Base-by-base conservation (phyloP, 495 filamentous ascomycete genomes). In the Schizothecium vesticola region DNA sequence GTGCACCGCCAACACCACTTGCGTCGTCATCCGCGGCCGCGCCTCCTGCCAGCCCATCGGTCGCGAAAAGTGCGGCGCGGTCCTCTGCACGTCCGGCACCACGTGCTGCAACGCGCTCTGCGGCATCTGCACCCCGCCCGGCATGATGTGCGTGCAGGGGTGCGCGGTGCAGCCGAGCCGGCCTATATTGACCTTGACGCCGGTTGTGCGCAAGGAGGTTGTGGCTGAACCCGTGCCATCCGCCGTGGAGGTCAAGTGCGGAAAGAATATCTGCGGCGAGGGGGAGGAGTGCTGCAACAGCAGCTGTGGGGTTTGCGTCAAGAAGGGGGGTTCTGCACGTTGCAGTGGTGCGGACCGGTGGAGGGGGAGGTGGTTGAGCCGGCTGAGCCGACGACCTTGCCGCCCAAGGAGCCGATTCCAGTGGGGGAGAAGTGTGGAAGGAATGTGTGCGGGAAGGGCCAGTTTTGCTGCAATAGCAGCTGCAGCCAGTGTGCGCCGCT, bases 381-480 rank as follows among this genome's bases (percentile, higher is more conserved):
- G 11, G 11, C 31, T 3, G 12, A 33, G 31, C 11, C 31, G 31
- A 33, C 31, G 31, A 33, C 12, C 8, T 29, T 33, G 31, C 31
- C 43, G 43, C 43, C 43, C 43, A 51, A 51, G 43, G 43, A 1
- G 43, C 16, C 43, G 16, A 7, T 51, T n/a, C 16, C 4, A 19
- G 43, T n/a, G 43, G 63, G 63, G 22, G 11, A 24, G 24, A 65
- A 65, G 63, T 75, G 74, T 55, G 74, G 74, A 2, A 60, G 57
- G 16, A 65, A 13, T 0, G 24, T 65, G 13, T 74, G 74, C 59
- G 31, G 66, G 19, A 7, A 33, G 31, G 74, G 72, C 0, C 43
- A 61, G 12, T 61, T 63, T 13, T 76, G 74, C 67, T 76, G 74
- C 64, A 76, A 76, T 58, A n/a, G 57, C 19, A 72, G 68, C 63